A percentile compares a stretch with the other conserved stretches of the same genome.
These are phyloP conservation scores for Clitoria ternatea DNA, from an alignment of 306 rosid genomes.

Conservation along the genomic window DNA sequence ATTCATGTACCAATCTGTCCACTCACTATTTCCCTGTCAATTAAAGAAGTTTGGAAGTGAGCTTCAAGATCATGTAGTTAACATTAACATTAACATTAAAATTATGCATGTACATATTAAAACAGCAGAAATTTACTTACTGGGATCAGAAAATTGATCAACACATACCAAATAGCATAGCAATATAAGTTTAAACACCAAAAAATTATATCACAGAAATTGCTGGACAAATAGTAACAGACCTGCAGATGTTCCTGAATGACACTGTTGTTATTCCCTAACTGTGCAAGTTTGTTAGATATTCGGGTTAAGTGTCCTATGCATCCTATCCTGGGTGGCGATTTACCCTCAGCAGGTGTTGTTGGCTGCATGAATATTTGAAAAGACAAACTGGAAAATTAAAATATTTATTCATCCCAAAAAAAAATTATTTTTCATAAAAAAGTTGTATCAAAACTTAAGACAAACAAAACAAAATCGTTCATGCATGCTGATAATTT, in stretches of 20 bases:
- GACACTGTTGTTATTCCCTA: conserved; percentile 60
- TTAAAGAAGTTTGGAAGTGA: conserved; percentile 21
- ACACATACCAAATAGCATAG: background rate
- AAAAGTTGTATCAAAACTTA: background rate
- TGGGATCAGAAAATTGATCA: conserved; percentile 2
- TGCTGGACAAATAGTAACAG: conserved; percentile 9
- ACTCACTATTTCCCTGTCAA: conserved; percentile 69
- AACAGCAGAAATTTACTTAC: conserved; percentile 10
- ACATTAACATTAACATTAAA: background rate
- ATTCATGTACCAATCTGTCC: conserved; percentile 76
- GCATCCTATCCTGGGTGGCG: conserved; percentile 76
- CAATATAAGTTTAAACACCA: background rate
- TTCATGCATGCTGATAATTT: conserved; percentile 5
- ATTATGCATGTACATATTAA: background rate
- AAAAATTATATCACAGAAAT: conserved; percentile 15
- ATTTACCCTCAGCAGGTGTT: conserved; percentile 61
- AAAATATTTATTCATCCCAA: conserved; percentile 10
- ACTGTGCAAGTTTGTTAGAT: conserved; percentile 81
- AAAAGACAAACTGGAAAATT: conserved; percentile 8
- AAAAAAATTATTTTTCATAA: background rate
- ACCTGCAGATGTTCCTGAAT: conserved; percentile 80
- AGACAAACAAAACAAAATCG: background rate
- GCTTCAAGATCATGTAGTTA: background rate
- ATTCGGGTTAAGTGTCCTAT: conserved; percentile 94
- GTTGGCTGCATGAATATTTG: conserved; percentile 70